phyloP scores from a whole-genome alignment of 2,329 filamentous ascomycete genomes.

The Penicillium sp. region DNA sequence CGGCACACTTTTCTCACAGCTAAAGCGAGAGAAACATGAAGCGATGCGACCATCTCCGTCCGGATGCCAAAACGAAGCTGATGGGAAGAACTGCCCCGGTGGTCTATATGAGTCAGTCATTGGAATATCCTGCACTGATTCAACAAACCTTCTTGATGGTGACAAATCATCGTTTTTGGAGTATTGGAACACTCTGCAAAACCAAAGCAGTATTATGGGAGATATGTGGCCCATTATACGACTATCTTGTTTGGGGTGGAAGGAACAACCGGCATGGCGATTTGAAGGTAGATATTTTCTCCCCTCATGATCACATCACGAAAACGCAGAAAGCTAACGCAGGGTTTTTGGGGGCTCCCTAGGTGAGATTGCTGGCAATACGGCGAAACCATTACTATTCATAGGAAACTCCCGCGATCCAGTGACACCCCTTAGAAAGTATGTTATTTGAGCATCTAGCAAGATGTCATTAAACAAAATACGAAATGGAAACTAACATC shows the following conservation, averaged over 20 bases:
- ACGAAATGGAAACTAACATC: neutral
- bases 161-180: slow-evolving; percentile 1
- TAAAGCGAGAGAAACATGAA: neutral
- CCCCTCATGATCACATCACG: neutral
- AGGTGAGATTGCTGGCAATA: slow-evolving; percentile 3
- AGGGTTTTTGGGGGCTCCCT: too few species aligned
- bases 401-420: slow-evolving; percentile 8
- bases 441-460: neutral
- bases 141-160: neutral
- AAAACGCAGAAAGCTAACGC: neutral
- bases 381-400: slow-evolving; percentile 4
- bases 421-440: slow-evolving; percentile 7
- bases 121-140: slow-evolving; percentile 6
- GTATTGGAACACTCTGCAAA: neutral
- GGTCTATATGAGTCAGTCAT: neutral
- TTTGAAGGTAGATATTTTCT: slow-evolving; percentile 1
- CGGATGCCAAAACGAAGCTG: neutral
- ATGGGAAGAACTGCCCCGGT: neutral
- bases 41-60: neutral
- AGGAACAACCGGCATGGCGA: slow-evolving; percentile 3
- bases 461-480: neutral
- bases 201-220: slow-evolving; percentile 10
- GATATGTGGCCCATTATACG: slow-evolving; percentile 1
- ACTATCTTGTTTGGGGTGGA: slow-evolving; percentile 8
- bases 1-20: neutral